A percentile compares a stretch with the other conserved stretches of the same genome.
Conservation (phyloP, 108 stramenopile genomes). For the Parietichytrium sp. region DNA sequence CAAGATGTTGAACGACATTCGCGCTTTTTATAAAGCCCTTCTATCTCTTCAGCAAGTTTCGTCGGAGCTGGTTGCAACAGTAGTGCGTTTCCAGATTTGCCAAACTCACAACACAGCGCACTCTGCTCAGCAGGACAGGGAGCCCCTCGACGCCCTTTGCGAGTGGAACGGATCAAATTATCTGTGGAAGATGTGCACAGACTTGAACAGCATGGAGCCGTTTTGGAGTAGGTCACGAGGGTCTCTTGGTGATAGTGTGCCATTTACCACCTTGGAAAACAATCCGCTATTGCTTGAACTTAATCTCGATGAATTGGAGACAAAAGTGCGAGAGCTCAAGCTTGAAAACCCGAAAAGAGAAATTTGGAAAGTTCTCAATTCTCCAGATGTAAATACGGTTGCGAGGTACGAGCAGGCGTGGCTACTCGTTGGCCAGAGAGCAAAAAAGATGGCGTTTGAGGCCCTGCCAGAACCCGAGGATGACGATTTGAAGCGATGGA, state of each 20-base stretch:
- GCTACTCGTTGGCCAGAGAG: too few species aligned
- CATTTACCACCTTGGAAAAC: neutral
- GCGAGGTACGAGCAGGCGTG: too few species aligned
- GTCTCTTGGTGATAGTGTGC: neutral
- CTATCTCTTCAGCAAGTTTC: too few species aligned
- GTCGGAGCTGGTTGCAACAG: too few species aligned
- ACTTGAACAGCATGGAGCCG: neutral
- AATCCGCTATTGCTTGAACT: neutral
- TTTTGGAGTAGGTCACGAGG: neutral
- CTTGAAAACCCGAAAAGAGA: neutral
- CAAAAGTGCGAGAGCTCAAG: neutral
- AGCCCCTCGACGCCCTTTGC: too few species aligned
- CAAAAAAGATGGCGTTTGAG: neutral
- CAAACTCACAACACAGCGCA: too few species aligned
- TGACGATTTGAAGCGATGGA: neutral
- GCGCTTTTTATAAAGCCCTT: too few species aligned
- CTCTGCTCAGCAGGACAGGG: too few species aligned
- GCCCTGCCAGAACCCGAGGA: neutral
- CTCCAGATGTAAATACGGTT: neutral
- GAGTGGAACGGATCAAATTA: slow-evolving; percentile 12
- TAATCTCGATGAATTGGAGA: neutral
- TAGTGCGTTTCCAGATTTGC: too few species aligned
- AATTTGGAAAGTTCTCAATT: neutral
- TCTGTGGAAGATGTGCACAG: neutral
- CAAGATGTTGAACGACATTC: too few species aligned